These are phyloP conservation scores for Chlamydomonas schloesseri DNA, from an alignment of 139 green algal species.

Conservation along the genomic window DNA sequence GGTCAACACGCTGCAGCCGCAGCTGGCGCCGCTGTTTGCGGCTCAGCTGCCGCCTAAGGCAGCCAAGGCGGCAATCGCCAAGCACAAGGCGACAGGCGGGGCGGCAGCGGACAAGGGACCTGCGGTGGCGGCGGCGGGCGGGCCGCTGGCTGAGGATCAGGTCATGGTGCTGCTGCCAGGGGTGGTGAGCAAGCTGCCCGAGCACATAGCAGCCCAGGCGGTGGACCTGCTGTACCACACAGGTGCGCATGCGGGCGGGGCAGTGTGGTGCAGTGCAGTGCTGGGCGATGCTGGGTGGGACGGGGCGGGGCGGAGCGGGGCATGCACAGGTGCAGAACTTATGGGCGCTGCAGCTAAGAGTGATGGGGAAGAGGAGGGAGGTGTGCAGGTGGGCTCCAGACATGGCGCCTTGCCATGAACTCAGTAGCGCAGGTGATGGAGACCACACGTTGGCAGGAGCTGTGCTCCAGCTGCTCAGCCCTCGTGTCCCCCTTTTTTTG, in stretches of 20 bases:
- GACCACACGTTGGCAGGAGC: too few species aligned
- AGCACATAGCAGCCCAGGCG: constrained; percentile 17
- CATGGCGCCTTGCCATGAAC: too few species aligned
- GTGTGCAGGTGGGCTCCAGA: too few species aligned
- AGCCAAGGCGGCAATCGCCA: constrained; percentile 30
- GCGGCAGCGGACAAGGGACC: not conserved
- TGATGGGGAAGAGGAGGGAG: too few species aligned
- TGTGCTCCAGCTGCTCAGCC: too few species aligned
- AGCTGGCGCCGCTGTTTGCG: constrained; percentile 58
- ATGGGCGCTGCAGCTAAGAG: too few species aligned
- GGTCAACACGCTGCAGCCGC: constrained; percentile 43
- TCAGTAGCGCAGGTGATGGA: too few species aligned
- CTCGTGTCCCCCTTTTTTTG: too few species aligned
- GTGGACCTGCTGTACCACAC: constrained; percentile 58
- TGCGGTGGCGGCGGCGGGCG: not conserved
- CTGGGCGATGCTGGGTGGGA: too few species aligned
- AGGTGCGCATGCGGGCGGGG: not conserved
- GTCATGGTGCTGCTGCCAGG: constrained; percentile 42
- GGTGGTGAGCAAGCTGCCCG: constrained; percentile 21
- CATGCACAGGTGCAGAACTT: too few species aligned
- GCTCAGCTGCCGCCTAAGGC: constrained; percentile 44
- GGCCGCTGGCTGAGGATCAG: not conserved
- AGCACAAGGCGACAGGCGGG: not conserved
- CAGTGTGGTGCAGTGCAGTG: too few species aligned
- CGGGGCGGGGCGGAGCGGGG: too few species aligned